Base-by-base conservation (phyloP, 192 early-diverging fungal species). In the Chytriomyces confervae region DNA sequence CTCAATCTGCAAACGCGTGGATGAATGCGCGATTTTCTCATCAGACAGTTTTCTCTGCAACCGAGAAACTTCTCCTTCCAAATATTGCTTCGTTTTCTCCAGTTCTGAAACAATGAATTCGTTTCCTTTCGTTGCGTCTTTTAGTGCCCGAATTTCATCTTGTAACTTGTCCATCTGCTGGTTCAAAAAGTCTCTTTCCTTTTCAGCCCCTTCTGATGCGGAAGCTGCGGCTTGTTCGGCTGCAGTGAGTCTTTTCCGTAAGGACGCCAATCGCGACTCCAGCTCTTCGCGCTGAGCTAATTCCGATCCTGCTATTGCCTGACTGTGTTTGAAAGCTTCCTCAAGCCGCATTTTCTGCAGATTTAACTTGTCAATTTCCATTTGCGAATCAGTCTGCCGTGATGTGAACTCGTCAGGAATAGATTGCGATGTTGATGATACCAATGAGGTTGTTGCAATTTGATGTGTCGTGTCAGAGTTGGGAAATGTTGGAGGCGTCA, bases 11-110 rank as follows among this genome's bases (percentile, higher is more conserved):
- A 71, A 8, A 8, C 47, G 27, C 3, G 43, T 18, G 23, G 20
- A 16, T 13, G 60, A 24, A 16, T 9, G 8, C 45, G 67, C 13
- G 53, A 69, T 27, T n/a, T 27, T 78, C 29, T 69, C 61, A 2
- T 78, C 77, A 2, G 49, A 13, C 6, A 78, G 7, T 61, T 50
- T 53, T 16, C 53, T 29, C 11, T 81, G 78, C 27, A 86, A 53
- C 46, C 75, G 4, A 48, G 51, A 73, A 10, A 86, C 11, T n/a
- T 60, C 75, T 29, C 49, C 53, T 60, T 85, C 48, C 6, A 82
- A 36, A 13, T 57, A 71, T 13, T 57, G 16, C 13, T 57, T 57
- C 16, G 53, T 57, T 20, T 5, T 57, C 53, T 57, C 16, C 53
- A 57, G 3, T 20, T 57, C 16, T 3, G 20, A n/a, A n/a, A n/a